These are phyloP conservation scores for Aspergillus calidoustus DNA, from an alignment of 2,329 filamentous ascomycete genomes.

Conservation along the genomic window DNA sequence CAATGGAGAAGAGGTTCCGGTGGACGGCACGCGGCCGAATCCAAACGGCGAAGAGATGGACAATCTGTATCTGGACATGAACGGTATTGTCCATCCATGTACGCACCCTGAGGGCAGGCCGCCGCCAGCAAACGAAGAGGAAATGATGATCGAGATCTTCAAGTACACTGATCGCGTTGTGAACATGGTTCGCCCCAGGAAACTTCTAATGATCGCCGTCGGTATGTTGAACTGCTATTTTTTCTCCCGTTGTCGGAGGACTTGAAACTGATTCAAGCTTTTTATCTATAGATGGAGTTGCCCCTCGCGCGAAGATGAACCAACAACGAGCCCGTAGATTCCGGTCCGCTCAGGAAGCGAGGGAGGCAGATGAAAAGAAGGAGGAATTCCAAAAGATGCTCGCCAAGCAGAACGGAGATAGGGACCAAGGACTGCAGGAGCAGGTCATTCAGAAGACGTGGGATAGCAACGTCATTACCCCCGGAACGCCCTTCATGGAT, in stretches of 20 bases:
- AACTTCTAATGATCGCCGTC: conserved; percentile 96
- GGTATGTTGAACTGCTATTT: conserved; percentile 53
- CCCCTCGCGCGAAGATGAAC: conserved; percentile 98
- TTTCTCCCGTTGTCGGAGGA: background rate
- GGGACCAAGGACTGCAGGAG: conserved; percentile 65
- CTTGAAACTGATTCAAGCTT: conserved; percentile 1
- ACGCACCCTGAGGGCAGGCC: conserved; percentile 95
- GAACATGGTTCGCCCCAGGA: conserved; percentile 96
- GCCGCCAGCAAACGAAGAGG: conserved; percentile 89
- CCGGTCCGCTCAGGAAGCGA: conserved; percentile 88
- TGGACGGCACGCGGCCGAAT: conserved; percentile 83
- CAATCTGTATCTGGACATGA: conserved; percentile 98
- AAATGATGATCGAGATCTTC: conserved; percentile 99
- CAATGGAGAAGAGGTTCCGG: conserved; percentile 81
- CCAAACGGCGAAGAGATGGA: conserved; percentile 98
- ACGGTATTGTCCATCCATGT: conserved; percentile 98
- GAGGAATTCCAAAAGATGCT: conserved; percentile 84
- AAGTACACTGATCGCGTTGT: conserved; percentile 98
- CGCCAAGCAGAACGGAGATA: conserved; percentile 72
- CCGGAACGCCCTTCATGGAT: conserved; percentile 98
- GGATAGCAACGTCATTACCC: conserved; percentile 87
- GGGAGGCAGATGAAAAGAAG: conserved; percentile 91
- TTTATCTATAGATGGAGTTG: conserved; percentile 79
- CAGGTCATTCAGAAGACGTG: conserved; percentile 82
- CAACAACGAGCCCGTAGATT: conserved; percentile 97